Evolutionary conservation across 768 basidiomycete genomes (phyloP), one percentile per base, ranked within the genome.

Genomic region (Terana coerulea): DNA sequence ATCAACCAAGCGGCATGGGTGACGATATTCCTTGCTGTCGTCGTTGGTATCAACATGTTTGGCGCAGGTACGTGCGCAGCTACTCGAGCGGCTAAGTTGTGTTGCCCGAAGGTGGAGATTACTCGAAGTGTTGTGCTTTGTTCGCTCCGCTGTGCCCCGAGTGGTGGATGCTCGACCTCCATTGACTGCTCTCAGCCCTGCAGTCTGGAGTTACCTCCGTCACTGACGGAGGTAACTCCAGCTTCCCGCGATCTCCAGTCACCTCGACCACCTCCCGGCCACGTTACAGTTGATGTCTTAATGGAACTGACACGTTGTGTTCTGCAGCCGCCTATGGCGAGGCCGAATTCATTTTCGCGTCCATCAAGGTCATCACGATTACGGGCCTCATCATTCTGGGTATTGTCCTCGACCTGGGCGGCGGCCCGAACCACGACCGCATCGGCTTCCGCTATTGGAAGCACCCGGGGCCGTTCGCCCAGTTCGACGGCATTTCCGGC

Each of bases 341-440:
- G 67, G 81, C 82, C 6, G 92, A 94, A 67, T 95, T 95, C 62
- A 74, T 83, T 43, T 94, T 94, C 64, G 90, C 90, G 3, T 91
- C 88, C 7, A 91, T 95, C 72, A 95, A 95, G 68, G 88, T 95
- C n/a, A 67, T 95, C 55, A 87, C 88, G 0, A 88, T 93, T 58
- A 77, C 75, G 3, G 90, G 67, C 12, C 60, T 76, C n/a, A 75
- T 79, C 61, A 76, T 81, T 57, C 69, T 80, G 51, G 78, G 78
- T 40, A 75, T 81, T 63, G 73, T 95, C 28, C 72, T 95, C 55
- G 91, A 93, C 64, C 82, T 92, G 35, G 95, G 95, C 56, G 93
- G 91, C 52, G 94, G 90, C 2, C 93, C 92, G 6, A 69, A 79
- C 59, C 86, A 88, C 61, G 88, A 91, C 61, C 79, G 88, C 21